These are phyloP conservation scores for Hemileia vastatrix DNA, from an alignment of 1,284 basidiomycete genomes.

Conservation along the genomic window DNA sequence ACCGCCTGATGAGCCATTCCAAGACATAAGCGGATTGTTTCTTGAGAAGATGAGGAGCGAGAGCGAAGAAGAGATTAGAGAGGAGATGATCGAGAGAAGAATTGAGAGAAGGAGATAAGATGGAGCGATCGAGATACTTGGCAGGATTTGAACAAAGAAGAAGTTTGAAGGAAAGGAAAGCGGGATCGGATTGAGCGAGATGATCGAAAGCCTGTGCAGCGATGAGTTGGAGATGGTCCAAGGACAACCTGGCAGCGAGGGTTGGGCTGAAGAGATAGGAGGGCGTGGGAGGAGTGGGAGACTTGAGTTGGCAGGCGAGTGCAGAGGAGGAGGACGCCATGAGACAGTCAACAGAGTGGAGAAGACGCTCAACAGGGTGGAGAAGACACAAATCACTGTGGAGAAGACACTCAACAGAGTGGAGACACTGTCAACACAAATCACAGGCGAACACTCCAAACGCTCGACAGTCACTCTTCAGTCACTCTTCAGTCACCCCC, in stretches of 20 bases:
- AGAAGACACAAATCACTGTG: no score
- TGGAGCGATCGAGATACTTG: conserved; percentile 68
- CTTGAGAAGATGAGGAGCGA: conserved; percentile 74
- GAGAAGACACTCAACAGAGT: no score
- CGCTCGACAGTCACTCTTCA: no score
- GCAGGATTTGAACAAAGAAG: conserved; percentile 73
- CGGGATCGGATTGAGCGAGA: conserved; percentile 57
- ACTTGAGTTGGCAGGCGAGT: no score
- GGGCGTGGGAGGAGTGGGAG: no score
- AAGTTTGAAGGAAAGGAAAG: conserved; percentile 52
- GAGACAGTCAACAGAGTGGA: no score
- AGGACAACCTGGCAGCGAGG: conserved; percentile 70
- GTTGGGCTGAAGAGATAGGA: conserved; percentile 76
- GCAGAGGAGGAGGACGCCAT: no score
- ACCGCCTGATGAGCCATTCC: conserved; percentile 90
- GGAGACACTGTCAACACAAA: no score
- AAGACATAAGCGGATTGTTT: conserved; percentile 74
- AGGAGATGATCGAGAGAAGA: conserved; percentile 56
- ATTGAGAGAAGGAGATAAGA: conserved; percentile 59
- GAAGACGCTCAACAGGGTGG: no score
- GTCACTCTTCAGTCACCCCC: no score
- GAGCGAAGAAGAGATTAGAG: conserved; percentile 56
- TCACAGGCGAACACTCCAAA: no score
- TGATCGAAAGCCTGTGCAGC: conserved; percentile 66
- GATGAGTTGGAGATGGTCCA: conserved; percentile 75